Conservation (phyloP, 2,329 filamentous ascomycete genomes). For the Trichophyton rubrum region DNA sequence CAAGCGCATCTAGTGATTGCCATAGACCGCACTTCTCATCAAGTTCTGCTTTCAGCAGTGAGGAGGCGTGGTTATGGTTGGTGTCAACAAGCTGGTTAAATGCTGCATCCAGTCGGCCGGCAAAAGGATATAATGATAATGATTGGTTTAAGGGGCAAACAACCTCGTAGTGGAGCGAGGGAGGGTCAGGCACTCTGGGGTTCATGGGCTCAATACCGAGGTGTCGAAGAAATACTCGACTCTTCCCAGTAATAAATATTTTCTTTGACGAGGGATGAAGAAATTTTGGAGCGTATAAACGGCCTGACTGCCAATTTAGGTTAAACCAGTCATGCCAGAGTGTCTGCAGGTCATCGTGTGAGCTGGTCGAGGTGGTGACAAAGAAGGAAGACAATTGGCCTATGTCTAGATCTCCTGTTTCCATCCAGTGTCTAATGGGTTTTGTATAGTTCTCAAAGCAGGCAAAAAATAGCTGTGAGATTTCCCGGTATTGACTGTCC, state of each 20-base stretch:
- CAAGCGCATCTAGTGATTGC: conserved; percentile 52
- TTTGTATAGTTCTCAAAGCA: conserved; percentile 73
- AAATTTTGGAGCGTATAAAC: conserved; percentile 60
- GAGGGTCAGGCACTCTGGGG: conserved; percentile 24
- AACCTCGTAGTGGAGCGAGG: conserved; percentile 21
- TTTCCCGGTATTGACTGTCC: conserved; percentile 45
- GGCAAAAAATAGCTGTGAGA: conserved; percentile 61
- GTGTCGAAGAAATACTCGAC: conserved; percentile 67
- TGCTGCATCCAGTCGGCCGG: conserved; percentile 57
- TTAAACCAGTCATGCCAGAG: conserved; percentile 68
- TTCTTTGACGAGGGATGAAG: conserved; percentile 55
- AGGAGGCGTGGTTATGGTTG: conserved; percentile 59
- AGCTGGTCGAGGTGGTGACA: conserved; percentile 46
- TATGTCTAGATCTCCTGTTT: conserved; percentile 55
- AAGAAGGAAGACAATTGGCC: conserved; percentile 60
- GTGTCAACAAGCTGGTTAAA: conserved; percentile 67
- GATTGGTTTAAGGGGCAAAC: conserved; percentile 29
- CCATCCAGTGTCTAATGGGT: conserved; percentile 75
- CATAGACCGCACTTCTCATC: conserved; percentile 57
- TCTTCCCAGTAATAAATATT: conserved; percentile 82
- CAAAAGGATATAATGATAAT: conserved; percentile 29
- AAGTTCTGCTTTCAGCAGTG: conserved; percentile 52
- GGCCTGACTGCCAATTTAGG: conserved; percentile 46
- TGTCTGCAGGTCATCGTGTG: conserved; percentile 45
- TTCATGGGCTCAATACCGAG: conserved; percentile 40